Conservation (phyloP, 129 eudicot species). For the Heracleum sosnowskyi region DNA sequence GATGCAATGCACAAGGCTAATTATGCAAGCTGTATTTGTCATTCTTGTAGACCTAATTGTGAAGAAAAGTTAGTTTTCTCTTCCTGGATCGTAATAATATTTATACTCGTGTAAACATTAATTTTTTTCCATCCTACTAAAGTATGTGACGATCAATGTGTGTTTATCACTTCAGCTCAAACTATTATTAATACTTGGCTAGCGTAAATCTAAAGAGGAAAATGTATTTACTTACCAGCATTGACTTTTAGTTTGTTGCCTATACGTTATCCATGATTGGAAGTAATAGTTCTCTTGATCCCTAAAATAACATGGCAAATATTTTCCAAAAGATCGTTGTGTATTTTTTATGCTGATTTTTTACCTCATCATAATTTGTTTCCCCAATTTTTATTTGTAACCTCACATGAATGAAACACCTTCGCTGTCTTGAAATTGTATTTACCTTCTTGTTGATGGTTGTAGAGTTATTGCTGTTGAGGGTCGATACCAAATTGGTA, state of each 20-base stretch:
- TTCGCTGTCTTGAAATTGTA: background rate
- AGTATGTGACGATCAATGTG: background rate
- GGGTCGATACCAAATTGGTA: constrained; percentile 96
- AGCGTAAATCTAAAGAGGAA: too few species aligned
- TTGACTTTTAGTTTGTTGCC: background rate
- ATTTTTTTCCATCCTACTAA: background rate
- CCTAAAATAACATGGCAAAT: background rate
- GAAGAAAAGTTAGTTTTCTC: constrained; percentile 79
- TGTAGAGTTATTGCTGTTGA: constrained; percentile 96
- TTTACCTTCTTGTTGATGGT: background rate
- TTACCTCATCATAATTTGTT: background rate
- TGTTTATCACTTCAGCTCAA: background rate
- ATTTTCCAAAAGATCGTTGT: background rate
- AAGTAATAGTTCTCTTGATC: background rate
- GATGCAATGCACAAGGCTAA: constrained; percentile 99
- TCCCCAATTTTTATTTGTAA: background rate
- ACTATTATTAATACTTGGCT: background rate
- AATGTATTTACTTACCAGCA: background rate
- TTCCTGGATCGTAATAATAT: background rate
- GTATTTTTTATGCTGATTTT: background rate
- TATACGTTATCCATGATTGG: background rate
- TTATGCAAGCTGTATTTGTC: constrained; percentile 97
- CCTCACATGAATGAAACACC: background rate
- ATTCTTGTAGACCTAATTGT: constrained; percentile 95
- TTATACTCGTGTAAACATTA: constrained; percentile 1